Conservation (phyloP, 495 filamentous ascomycete genomes). For the Talaromyces trachyspermus region DNA sequence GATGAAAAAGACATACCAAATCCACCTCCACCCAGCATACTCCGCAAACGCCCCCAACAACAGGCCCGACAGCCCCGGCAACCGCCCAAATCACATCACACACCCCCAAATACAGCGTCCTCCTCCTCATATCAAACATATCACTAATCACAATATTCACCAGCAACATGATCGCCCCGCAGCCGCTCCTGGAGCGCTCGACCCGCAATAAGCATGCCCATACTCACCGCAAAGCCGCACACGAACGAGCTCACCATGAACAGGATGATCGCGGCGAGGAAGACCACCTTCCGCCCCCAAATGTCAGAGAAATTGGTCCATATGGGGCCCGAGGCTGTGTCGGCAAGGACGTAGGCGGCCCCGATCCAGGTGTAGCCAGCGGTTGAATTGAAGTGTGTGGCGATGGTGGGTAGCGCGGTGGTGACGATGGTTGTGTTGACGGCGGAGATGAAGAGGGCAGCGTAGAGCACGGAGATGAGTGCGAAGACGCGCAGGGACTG, state of each 20-base stretch:
- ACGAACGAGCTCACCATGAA: slow-evolving; percentile 63
- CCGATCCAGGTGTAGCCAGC: slow-evolving; percentile 51
- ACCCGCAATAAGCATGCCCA: slow-evolving; percentile 62
- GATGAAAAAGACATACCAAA: slow-evolving; percentile 22
- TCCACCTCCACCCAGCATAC: slow-evolving; percentile 40
- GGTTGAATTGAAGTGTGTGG: slow-evolving; percentile 34
- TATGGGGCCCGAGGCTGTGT: slow-evolving; percentile 15
- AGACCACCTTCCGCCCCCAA: slow-evolving; percentile 66
- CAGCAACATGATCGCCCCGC: slow-evolving; percentile 63
- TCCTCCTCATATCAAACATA: slow-evolving; percentile 53
- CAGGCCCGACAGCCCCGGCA: slow-evolving; percentile 53
- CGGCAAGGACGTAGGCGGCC: slow-evolving; percentile 34
- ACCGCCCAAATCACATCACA: slow-evolving; percentile 58
- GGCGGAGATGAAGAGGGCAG: slow-evolving; percentile 38
- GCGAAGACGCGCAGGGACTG: neutral
- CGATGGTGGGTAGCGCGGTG: slow-evolving; percentile 45
- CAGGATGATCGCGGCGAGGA: slow-evolving; percentile 53
- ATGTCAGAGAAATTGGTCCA: slow-evolving; percentile 71
- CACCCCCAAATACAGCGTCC: slow-evolving; percentile 40
- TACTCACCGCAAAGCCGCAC: slow-evolving; percentile 47
- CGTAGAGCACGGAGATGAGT: neutral
- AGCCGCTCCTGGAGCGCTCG: slow-evolving; percentile 65
- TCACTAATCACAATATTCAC: slow-evolving; percentile 71
- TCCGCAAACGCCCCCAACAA: slow-evolving; percentile 60
- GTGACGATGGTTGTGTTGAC: slow-evolving; percentile 50